Conservation (phyloP, 169 alveolate genomes). For the Cyclospora cayetanensis region DNA sequence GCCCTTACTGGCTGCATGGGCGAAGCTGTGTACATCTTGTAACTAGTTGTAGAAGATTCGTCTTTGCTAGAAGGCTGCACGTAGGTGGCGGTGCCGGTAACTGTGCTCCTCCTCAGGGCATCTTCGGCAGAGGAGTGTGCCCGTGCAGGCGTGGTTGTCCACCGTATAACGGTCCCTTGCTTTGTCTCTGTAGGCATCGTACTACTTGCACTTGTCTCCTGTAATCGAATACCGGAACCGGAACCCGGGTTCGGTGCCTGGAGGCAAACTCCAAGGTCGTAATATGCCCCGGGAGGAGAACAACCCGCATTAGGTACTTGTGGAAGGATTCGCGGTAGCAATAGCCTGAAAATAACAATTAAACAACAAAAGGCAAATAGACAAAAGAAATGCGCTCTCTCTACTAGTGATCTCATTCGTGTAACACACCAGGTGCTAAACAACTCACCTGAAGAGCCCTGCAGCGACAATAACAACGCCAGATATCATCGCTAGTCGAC, state of each 20-base stretch:
- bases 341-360: background rate
- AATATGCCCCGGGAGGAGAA: background rate
- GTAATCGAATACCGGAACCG: background rate
- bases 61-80: background rate
- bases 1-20: background rate
- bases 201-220: background rate
- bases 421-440: too few species aligned
- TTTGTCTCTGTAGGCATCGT: too few species aligned
- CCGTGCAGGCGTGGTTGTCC: constrained; percentile 9
- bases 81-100: background rate
- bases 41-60: background rate
- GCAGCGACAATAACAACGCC: background rate
- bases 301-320: background rate
- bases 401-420: too few species aligned
- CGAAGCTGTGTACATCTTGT: background rate
- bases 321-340: background rate
- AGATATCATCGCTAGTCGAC: background rate
- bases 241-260: background rate
- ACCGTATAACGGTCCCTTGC: constrained; percentile 1
- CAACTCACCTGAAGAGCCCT: background rate
- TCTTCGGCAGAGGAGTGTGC: background rate
- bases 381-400: background rate
- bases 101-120: background rate
- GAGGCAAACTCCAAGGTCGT: constrained; percentile 4
- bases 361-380: background rate